Conservation (phyloP, 2,329 filamentous ascomycete genomes). For the Dryadomyces quercus-mongolicae region DNA sequence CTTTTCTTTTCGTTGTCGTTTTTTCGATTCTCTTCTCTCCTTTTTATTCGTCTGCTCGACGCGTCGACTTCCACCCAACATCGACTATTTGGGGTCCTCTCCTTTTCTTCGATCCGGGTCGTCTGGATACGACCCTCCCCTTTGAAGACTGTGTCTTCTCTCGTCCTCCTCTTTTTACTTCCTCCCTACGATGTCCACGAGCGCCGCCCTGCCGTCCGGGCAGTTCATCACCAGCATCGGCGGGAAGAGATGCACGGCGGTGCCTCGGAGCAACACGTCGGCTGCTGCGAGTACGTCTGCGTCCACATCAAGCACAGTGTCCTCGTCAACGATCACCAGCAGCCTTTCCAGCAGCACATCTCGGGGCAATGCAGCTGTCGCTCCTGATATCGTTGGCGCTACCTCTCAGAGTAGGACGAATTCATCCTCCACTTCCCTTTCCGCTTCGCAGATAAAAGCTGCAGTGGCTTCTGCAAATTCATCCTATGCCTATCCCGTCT, state of each 20-base stretch:
- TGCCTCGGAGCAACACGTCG: slow-evolving; percentile 22
- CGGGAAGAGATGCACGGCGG: slow-evolving; percentile 40
- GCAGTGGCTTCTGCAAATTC: neutral
- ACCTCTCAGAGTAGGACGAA: slow-evolving; percentile 23
- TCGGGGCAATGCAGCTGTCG: neutral
- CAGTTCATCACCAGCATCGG: slow-evolving; percentile 36
- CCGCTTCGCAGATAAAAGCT: slow-evolving; percentile 8
- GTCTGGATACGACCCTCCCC: slow-evolving; percentile 11
- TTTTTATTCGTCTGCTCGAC: slow-evolving; percentile 14
- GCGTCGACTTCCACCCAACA: slow-evolving; percentile 18
- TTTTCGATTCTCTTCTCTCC: slow-evolving; percentile 16
- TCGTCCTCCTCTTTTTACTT: neutral
- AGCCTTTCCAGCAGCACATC: neutral
- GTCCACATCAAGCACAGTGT: neutral
- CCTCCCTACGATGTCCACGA: slow-evolving; percentile 26
- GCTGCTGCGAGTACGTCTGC: slow-evolving; percentile 5
- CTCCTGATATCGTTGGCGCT: neutral
- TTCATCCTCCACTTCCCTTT: slow-evolving; percentile 9
- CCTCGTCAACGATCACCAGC: neutral
- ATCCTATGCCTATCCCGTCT: too few relatives aligned
- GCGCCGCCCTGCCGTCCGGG: slow-evolving; percentile 29
- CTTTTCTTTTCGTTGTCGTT: neutral
- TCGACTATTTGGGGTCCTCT: slow-evolving; percentile 1
- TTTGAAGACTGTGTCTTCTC: slow-evolving; percentile 4
- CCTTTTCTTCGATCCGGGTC: slow-evolving; percentile 1